Evolutionary conservation across 1,139 yeast species (phyloP), one percentile per base, ranked within the genome.

Genomic region (Pichia inconspicua): DNA sequence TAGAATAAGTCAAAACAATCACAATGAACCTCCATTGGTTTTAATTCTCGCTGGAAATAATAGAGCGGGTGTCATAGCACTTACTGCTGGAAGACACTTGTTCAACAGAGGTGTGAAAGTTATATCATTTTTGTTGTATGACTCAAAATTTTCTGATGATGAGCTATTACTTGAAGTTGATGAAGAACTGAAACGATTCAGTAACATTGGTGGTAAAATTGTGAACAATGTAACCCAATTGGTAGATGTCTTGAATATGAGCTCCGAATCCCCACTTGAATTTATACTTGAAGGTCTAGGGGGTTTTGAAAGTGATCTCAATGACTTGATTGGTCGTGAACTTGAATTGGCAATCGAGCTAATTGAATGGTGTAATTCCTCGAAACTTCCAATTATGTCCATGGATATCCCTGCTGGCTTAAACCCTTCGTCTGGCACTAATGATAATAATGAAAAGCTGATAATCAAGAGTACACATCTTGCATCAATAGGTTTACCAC

Each of bases 391-490:
- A 44, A 68, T 82, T 14, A 68, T 86, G 70, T 84, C 95, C 0
- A 64, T 89, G 28, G 96, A 88, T 59, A 77, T 86, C 34, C 94
- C 96, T 3, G 77, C 90, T 0, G 96, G 96, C 8, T 71, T 85
- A 40, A 96, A 88, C 60, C 84, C 94, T 9, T 87, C 95, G 5
- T 81, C 94, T 0, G 96, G 96, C 9, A 73, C 81, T 5, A 53
- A 57, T 5, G 65, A 62, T 30, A 52, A 50, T 25, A 57, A 52
- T n/a, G 35, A 43, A 0, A 55, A 50, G 32, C 55, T 72, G 43
- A 35, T 48, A 8, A 14, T 53, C 5, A 58, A 71, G 25, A 67
- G 80, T 56, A 70, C 68, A 49, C 78, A 80, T 73, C 74, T 87
- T 46, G 74, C 84, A 11, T 82, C 90, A 36, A 69, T 84, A 63